Conservation (phyloP, 306 rosid genomes). For the Arachis hypogaea region DNA sequence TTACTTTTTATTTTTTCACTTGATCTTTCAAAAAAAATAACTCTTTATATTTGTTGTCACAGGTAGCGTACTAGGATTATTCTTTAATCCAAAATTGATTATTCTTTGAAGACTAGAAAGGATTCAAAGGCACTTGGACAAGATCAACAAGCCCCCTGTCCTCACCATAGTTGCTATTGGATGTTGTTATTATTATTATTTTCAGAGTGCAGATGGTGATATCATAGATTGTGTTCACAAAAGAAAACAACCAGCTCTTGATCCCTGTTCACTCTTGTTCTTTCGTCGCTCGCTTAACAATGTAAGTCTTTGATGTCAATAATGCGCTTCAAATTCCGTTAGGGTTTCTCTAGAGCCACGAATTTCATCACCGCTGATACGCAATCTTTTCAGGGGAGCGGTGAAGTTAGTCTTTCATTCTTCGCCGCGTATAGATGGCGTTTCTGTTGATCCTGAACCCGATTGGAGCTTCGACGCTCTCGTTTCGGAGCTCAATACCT, state of each 20-base stretch:
- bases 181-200: neutral
- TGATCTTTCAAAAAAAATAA: too few relatives aligned
- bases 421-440: constrained; percentile 49
- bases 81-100: too few relatives aligned
- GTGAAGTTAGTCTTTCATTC: constrained; percentile 56
- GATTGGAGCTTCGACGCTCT: constrained; percentile 77
- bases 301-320: neutral
- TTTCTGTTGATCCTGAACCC: constrained; percentile 68
- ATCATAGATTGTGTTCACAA: constrained; percentile 62
- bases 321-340: neutral
- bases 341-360: neutral
- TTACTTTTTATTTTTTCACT: too few relatives aligned
- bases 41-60: too few relatives aligned
- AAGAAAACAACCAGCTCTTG: constrained; percentile 65
- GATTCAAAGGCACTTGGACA: constrained; percentile 75
- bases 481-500: constrained; percentile 61
- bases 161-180: constrained; percentile 48
- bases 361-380: neutral
- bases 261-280: constrained; percentile 25
- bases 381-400: constrained; percentile 55
- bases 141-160: constrained; percentile 80
- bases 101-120: constrained; percentile 57
- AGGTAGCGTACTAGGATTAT: too few relatives aligned
- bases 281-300: neutral
- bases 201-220: constrained; percentile 80